These are phyloP conservation scores for Thraustochytrium sp. DNA, from an alignment of 352 stramenopile species.

Conservation along the genomic window DNA sequence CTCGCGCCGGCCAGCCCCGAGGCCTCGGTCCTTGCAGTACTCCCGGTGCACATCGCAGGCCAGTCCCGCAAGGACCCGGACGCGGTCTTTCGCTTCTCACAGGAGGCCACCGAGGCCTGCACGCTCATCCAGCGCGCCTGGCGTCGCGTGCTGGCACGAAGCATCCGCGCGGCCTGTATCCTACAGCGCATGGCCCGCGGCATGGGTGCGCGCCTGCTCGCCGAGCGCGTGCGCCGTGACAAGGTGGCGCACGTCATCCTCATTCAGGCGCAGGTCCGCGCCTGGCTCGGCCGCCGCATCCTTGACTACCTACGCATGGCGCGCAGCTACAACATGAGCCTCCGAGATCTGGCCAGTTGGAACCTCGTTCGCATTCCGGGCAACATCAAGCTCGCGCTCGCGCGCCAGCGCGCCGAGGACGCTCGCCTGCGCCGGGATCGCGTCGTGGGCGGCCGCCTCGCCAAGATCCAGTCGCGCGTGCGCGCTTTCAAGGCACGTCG, in stretches of 20 bases:
- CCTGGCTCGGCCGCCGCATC: background rate
- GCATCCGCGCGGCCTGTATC: background rate
- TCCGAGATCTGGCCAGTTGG: background rate
- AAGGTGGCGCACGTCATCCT: background rate
- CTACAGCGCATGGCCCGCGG: background rate
- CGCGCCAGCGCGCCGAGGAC: background rate
- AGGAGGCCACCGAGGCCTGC: background rate
- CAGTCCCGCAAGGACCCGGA: too few species aligned
- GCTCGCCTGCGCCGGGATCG: background rate
- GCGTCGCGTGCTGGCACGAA: background rate
- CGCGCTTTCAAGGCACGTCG: background rate
- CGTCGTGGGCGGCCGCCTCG: background rate
- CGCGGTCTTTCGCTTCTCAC: slow-evolving; percentile 5
- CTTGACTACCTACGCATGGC: slow-evolving; percentile 25
- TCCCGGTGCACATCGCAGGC: too few species aligned
- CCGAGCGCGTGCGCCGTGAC: background rate
- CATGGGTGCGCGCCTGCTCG: background rate
- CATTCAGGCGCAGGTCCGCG: background rate
- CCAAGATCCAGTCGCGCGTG: background rate
- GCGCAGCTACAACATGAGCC: background rate
- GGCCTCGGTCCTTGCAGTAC: too few species aligned
- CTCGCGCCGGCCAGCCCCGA: too few species aligned
- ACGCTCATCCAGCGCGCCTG: background rate
- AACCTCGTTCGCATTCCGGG: background rate
- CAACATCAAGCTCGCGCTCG: slow-evolving; percentile 28